Conservation (phyloP, 2,329 filamentous ascomycete species). For the Claviceps africana region DNA sequence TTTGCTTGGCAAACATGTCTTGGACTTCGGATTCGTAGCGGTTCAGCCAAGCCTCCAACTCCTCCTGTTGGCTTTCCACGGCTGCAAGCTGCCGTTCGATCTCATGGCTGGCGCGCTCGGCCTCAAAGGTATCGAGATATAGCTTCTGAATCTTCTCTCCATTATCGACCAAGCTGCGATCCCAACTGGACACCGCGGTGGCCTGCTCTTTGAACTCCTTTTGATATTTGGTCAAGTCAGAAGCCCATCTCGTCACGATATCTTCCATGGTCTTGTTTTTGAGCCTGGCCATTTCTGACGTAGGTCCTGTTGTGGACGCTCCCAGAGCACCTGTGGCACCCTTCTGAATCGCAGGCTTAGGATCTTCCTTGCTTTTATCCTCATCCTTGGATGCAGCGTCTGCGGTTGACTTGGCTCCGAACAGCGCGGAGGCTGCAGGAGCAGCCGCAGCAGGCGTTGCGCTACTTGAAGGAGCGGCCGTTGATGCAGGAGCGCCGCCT, state of each 20-base stretch:
- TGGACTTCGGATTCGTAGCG: conserved; percentile 87
- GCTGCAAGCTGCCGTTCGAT: conserved; percentile 82
- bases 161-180: conserved; percentile 83
- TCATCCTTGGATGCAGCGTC: conserved; percentile 12
- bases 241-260: conserved; percentile 93
- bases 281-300: conserved; percentile 73
- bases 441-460: conserved; percentile 15
- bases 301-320: conserved; percentile 65
- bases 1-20: conserved; percentile 67
- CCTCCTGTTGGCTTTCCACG: conserved; percentile 86
- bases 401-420: conserved; percentile 21
- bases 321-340: conserved; percentile 34
- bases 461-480: conserved; percentile 15
- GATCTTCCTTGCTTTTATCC: conserved; percentile 12
- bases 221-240: conserved; percentile 88
- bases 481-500: conserved; percentile 11
- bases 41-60: conserved; percentile 77
- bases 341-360: conserved; percentile 17
- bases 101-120: conserved; percentile 81
- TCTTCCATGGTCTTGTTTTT: conserved; percentile 99
- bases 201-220: conserved; percentile 93
- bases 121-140: conserved; percentile 83
- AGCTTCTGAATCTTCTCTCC: conserved; percentile 89
- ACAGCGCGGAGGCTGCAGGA: conserved; percentile 13
- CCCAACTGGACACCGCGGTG: conserved; percentile 76